Evolutionary conservation across 1,284 basidiomycete genomes (phyloP).

Genomic region (Schizophyllum amplum): DNA sequence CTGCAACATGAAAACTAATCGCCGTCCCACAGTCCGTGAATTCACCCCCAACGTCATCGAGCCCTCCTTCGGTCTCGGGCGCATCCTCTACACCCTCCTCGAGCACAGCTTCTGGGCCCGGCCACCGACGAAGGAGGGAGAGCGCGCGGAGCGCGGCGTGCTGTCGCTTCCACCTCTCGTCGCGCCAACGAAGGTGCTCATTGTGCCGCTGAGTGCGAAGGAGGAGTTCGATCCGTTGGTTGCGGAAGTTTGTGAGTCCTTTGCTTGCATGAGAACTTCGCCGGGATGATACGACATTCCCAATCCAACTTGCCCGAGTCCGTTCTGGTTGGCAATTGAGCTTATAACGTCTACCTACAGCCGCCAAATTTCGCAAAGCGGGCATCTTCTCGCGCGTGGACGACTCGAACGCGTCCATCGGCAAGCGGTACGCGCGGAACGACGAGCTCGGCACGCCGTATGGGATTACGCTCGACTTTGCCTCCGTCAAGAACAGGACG

Average conservation of each 20-base stretch:
- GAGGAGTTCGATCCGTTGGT: constrained; percentile 83
- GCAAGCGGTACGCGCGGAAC: constrained; percentile 95
- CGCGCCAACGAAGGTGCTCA: constrained; percentile 95
- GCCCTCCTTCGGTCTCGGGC: constrained; percentile 96
- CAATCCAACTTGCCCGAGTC: no score
- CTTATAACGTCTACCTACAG: constrained; percentile 47
- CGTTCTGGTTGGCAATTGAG: no score
- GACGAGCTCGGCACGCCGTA: constrained; percentile 98
- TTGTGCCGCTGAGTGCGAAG: constrained; percentile 91
- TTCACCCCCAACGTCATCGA: constrained; percentile 98
- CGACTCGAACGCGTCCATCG: constrained; percentile 92
- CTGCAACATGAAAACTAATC: no score
- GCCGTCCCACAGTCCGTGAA: constrained; percentile 66
- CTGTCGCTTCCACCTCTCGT: constrained; percentile 85
- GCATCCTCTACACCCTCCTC: constrained; percentile 90
- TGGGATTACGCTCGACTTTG: constrained; percentile 96
- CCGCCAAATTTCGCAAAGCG: constrained; percentile 77
- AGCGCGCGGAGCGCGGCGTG: constrained; percentile 84
- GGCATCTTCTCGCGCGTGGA: constrained; percentile 92
- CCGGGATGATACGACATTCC: no score
- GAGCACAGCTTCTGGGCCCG: constrained; percentile 97
- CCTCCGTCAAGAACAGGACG: constrained; percentile 81
- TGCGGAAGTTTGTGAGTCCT: constrained; percentile 79
- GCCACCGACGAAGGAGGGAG: constrained; percentile 34
- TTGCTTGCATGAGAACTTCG: constrained; percentile 9